These are phyloP conservation scores for Paxillus ammoniavirescens DNA, from an alignment of 768 basidiomycete species.

Conservation along the genomic window DNA sequence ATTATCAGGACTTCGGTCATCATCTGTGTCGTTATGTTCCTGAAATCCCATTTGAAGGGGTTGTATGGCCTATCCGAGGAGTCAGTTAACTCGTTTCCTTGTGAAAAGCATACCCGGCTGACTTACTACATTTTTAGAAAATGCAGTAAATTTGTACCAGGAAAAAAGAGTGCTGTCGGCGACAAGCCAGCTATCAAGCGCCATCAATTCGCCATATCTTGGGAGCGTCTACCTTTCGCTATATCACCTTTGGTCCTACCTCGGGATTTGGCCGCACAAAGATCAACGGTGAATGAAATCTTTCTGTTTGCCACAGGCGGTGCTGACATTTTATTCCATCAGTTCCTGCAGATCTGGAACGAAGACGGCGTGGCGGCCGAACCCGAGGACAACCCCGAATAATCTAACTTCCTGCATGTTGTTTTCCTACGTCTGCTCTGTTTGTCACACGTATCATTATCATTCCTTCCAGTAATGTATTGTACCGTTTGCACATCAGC, in stretches of 20 bases:
- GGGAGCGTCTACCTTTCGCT: constrained; percentile 75
- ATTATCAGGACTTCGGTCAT: constrained; percentile 70
- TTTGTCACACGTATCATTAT: constrained; percentile 28
- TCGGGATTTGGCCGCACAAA: constrained; percentile 62
- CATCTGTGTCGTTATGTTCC: constrained; percentile 80
- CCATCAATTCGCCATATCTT: constrained; percentile 60
- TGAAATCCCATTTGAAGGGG: constrained; percentile 82
- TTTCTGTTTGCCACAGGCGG: constrained; percentile 8
- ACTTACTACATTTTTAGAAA: constrained; percentile 52
- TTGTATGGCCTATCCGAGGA: constrained; percentile 90
- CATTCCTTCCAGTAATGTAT: constrained; percentile 24
- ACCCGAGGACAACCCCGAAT: constrained; percentile 48
- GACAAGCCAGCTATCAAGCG: constrained; percentile 75
- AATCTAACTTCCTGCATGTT: constrained; percentile 4
- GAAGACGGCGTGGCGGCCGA: constrained; percentile 76
- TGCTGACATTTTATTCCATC: constrained; percentile 1
- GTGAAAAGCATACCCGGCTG: not conserved
- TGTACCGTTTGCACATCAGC: constrained; percentile 15
- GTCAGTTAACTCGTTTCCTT: constrained; percentile 44
- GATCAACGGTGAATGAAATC: constrained; percentile 50
- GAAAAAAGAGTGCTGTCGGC: constrained; percentile 88
- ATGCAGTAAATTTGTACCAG: constrained; percentile 82
- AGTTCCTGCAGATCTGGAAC: constrained; percentile 82
- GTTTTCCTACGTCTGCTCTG: not conserved
- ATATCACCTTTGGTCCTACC: constrained; percentile 55